Evolutionary conservation across 768 basidiomycete species (phyloP).

Genomic region (Pisolithus albus): DNA sequence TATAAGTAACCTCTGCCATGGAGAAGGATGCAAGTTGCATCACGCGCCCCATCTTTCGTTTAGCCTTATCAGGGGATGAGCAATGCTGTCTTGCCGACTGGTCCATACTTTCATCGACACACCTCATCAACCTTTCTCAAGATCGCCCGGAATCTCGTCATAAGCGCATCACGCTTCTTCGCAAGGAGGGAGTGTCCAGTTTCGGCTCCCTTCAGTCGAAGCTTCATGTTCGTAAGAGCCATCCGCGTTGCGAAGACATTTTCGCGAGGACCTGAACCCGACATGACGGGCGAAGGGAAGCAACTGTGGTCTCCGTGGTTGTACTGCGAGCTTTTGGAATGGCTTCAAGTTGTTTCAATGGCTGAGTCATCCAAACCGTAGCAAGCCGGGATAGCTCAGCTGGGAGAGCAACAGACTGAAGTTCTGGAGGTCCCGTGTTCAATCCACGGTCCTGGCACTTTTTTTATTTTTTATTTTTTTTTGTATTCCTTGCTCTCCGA

Average conservation of each 20-base stretch:
- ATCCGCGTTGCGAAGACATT: conserved; percentile 96
- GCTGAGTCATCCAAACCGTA: not conserved
- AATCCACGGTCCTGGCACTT: conserved; percentile 68
- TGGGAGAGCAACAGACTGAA: conserved; percentile 76
- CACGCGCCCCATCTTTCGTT: conserved; percentile 97
- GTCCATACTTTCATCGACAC: conserved; percentile 15
- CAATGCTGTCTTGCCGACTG: conserved; percentile 9
- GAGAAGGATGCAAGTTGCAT: conserved; percentile 99
- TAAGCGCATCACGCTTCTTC: conserved; percentile 97
- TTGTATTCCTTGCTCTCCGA: not conserved
- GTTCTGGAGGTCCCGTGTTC: conserved; percentile 77
- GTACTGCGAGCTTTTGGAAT: not conserved
- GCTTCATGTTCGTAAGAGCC: conserved; percentile 91
- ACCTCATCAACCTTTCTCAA: conserved; percentile 98
- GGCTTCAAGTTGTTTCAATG: not conserved
- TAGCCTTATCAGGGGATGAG: conserved; percentile 62
- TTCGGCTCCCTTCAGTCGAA: conserved; percentile 85
- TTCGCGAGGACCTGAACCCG: conserved; percentile 84
- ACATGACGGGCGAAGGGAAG: conserved; percentile 48
- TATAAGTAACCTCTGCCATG: conserved; percentile 97
- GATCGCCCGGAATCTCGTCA: conserved; percentile 90
- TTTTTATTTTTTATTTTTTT: conserved; percentile 19
- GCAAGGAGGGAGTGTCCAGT: conserved; percentile 93
- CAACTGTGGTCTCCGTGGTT: not conserved
- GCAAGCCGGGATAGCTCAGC: conserved; percentile 60